A percentile compares a stretch with the other conserved stretches of the same genome.
phyloP scores from a whole-genome alignment of 495 filamentous ascomycete genomes.

The Penicillium egyptiacum region DNA sequence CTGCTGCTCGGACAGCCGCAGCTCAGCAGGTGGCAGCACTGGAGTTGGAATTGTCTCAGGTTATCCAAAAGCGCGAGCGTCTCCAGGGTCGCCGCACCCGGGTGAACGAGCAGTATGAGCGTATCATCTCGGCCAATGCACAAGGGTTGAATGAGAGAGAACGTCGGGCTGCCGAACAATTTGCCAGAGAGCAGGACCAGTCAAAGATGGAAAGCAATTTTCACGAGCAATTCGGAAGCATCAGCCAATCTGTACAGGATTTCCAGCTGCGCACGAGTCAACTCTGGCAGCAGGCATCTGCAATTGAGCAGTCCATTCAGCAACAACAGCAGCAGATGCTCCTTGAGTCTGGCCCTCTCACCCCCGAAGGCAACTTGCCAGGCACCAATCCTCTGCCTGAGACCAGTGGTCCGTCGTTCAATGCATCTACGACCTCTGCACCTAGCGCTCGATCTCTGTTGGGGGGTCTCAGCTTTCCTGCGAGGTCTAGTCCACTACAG shows the following conservation, averaged over 20 bases:
- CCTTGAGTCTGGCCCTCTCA: constrained; percentile 46
- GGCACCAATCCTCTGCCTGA: constrained; percentile 46
- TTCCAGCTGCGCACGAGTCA: constrained; percentile 48
- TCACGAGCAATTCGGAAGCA: constrained; percentile 47
- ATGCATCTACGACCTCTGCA: constrained; percentile 31
- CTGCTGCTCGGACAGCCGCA: constrained; percentile 59
- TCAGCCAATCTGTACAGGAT: constrained; percentile 48
- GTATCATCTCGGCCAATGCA: constrained; percentile 72
- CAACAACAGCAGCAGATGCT: constrained; percentile 48
- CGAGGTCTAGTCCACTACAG: constrained; percentile 46
- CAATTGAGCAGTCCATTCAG: constrained; percentile 49
- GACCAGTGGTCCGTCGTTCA: constrained; percentile 25
- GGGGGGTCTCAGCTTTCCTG: constrained; percentile 42
- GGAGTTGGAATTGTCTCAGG: constrained; percentile 63
- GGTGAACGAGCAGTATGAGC: constrained; percentile 75
- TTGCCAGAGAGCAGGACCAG: constrained; percentile 63
- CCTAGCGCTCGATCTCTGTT: constrained; percentile 39
- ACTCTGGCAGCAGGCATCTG: constrained; percentile 48
- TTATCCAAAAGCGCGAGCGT: constrained; percentile 76
- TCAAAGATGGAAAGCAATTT: constrained; percentile 52
- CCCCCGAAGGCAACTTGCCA: constrained; percentile 51
- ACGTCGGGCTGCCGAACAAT: constrained; percentile 67
- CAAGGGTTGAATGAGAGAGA: constrained; percentile 74
- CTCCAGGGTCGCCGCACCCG: constrained; percentile 72
- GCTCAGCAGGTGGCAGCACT: constrained; percentile 63